phyloP scores from a whole-genome alignment of 164 flowering plant genomes.

The Vitis amurensis region DNA sequence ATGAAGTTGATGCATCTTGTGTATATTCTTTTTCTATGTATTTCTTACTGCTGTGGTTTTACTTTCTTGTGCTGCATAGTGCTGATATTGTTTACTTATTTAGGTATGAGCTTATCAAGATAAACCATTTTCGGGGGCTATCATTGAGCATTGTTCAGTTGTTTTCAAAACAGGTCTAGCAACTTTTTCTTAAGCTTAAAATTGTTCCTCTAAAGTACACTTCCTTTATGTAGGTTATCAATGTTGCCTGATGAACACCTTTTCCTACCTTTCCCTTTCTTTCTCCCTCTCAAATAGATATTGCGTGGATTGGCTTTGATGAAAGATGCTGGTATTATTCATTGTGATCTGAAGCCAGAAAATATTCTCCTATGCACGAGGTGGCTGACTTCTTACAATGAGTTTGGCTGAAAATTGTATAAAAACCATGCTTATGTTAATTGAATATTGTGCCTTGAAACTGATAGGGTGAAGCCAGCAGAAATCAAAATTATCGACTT shows the following conservation, averaged over 20 bases:
- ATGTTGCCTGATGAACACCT: not conserved
- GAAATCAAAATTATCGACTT: slow-evolving; percentile 94
- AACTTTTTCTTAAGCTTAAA: not conserved
- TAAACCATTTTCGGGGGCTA: slow-evolving; percentile 84
- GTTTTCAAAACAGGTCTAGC: slow-evolving; percentile 88
- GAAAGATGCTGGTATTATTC: slow-evolving; percentile 96
- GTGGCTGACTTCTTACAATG: slow-evolving; percentile 36
- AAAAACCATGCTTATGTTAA: slow-evolving; percentile 14
- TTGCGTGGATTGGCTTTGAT: slow-evolving; percentile 76
- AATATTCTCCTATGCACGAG: slow-evolving; percentile 92
- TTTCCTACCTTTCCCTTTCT: slow-evolving; percentile 1
- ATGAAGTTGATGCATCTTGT: not conserved
- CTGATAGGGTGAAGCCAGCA: slow-evolving; percentile 72
- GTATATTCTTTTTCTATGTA: not conserved
- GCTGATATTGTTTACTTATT: slow-evolving; percentile 15
- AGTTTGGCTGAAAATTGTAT: not conserved
- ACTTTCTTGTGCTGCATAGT: slow-evolving; percentile 1
- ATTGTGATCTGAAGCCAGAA: slow-evolving; percentile 99
- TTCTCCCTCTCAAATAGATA: slow-evolving; percentile 46
- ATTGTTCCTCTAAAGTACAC: not conserved
- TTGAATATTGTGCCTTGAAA: slow-evolving; percentile 21
- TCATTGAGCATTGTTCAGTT: slow-evolving; percentile 82
- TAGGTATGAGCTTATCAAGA: slow-evolving; percentile 93
- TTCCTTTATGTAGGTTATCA: not conserved
- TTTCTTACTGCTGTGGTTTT: not conserved